A percentile compares a stretch with the other conserved stretches of the same genome.
Conservation (phyloP, 257 asterid genomes). For the Primulina tabacum region DNA sequence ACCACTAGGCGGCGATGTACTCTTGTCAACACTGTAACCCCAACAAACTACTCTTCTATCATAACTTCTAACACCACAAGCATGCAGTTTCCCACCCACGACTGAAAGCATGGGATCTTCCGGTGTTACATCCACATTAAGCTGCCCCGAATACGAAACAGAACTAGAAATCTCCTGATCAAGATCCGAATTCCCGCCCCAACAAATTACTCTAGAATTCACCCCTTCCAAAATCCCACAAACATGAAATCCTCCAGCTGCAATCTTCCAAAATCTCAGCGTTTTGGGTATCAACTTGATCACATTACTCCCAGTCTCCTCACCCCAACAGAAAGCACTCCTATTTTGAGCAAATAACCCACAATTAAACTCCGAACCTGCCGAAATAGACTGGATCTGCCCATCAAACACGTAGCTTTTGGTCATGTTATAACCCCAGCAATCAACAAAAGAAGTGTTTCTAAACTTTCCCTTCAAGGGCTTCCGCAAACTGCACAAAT, state of each 20-base stretch:
- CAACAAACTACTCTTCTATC: conserved; percentile 76
- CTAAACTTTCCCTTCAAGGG: conserved; percentile 64
- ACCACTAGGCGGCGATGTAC: conserved; percentile 70
- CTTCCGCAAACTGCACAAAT: conserved; percentile 73
- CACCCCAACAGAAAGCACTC: conserved; percentile 91
- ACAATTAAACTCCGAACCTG: conserved; percentile 84
- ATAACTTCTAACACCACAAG: conserved; percentile 71
- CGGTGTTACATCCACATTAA: conserved; percentile 53
- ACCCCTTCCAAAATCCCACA: conserved; percentile 77
- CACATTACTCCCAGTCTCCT: conserved; percentile 60
- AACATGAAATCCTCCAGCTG: conserved; percentile 88
- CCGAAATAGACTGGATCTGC: conserved; percentile 76
- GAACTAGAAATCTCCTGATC: conserved; percentile 44
- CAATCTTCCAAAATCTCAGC: conserved; percentile 53
- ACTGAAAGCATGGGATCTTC: conserved; percentile 59
- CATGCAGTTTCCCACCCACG: conserved; percentile 75
- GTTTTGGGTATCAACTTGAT: conserved; percentile 48
- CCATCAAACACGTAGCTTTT: conserved; percentile 57
- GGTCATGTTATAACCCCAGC: conserved; percentile 97
- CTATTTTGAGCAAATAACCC: conserved; percentile 69
- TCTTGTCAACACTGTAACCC: conserved; percentile 62
- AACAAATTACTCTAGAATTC: conserved; percentile 57
- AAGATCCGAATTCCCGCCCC: conserved; percentile 71
- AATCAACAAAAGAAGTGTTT: conserved; percentile 66
- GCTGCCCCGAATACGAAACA: conserved; percentile 37